Evolutionary conservation across 2,329 filamentous ascomycete species (phyloP).

Genomic region (Aspergillus alliaceus): DNA sequence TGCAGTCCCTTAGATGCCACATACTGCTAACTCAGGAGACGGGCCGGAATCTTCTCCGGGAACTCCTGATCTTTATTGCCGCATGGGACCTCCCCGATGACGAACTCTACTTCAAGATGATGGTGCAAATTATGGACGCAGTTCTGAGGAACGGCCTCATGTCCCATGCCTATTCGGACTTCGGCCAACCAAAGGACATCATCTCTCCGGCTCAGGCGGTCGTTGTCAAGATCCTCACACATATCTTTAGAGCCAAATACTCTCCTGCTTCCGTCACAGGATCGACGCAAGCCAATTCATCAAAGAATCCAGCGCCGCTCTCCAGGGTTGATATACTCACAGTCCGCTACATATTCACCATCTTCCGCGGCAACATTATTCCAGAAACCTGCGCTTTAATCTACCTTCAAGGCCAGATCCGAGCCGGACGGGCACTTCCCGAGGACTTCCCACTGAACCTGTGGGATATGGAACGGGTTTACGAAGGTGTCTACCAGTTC

Average conservation of each 20-base stretch:
- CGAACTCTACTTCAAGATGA: conserved; percentile 94
- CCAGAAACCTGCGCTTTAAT: conserved; percentile 94
- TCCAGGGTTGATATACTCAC: conserved; percentile 61
- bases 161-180: conserved; percentile 87
- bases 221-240: conserved; percentile 83
- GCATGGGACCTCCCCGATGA: conserved; percentile 95
- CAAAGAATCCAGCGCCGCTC: conserved; percentile 57
- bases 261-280: conserved; percentile 49
- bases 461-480: conserved; percentile 97
- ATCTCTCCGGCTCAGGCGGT: conserved; percentile 94
- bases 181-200: conserved; percentile 91
- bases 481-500: conserved; percentile 91
- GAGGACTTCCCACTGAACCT: conserved; percentile 90
- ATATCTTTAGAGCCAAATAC: conserved; percentile 73
- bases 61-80: conserved; percentile 92
- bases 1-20: conserved; percentile 87
- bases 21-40: conserved; percentile 87
- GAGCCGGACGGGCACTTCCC: conserved; percentile 70
- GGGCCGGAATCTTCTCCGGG: conserved; percentile 82
- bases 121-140: conserved; percentile 91
- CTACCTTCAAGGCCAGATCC: conserved; percentile 87
- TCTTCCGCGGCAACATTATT: conserved; percentile 88
- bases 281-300: conserved; percentile 53
- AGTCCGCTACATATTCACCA: conserved; percentile 87
- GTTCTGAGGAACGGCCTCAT: conserved; percentile 86